These are phyloP conservation scores for Domatiomyces catenatus DNA, from an alignment of 2,329 filamentous ascomycete species.

Conservation along the genomic window DNA sequence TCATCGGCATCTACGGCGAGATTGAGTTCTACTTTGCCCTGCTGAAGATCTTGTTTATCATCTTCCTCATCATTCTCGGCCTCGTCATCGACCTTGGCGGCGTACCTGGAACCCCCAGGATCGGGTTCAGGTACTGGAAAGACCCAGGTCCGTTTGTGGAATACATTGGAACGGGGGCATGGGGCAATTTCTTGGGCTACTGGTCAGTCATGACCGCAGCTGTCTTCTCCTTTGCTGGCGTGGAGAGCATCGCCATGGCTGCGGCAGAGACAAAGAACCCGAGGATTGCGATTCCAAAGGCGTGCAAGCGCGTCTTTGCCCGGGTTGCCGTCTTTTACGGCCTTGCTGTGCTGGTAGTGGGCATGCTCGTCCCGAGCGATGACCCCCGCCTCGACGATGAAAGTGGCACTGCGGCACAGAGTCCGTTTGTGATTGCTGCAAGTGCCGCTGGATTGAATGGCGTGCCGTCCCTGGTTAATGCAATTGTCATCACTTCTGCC, in stretches of 20 bases:
- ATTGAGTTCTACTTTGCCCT: constrained; percentile 39
- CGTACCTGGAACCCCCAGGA: constrained; percentile 40
- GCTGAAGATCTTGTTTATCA: constrained; percentile 44
- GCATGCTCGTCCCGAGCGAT: constrained; percentile 27
- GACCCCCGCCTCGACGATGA: constrained; percentile 20
- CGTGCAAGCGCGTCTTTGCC: constrained; percentile 26
- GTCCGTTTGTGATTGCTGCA: constrained; percentile 39
- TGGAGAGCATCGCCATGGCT: constrained; percentile 27
- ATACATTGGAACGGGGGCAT: constrained; percentile 42
- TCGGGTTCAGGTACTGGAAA: constrained; percentile 56
- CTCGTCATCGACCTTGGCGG: constrained; percentile 49
- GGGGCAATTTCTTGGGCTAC: constrained; percentile 49
- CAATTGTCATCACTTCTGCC: constrained; percentile 26
- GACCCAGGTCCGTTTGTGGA: constrained; percentile 53
- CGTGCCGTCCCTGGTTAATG: constrained; percentile 27
- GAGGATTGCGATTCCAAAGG: constrained; percentile 26
- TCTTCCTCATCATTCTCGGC: constrained; percentile 39
- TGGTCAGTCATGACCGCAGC: constrained; percentile 31
- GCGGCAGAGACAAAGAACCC: constrained; percentile 28
- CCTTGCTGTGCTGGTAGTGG: constrained; percentile 22
- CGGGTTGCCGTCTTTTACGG: constrained; percentile 27
- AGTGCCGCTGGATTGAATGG: constrained; percentile 22
- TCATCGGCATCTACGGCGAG: constrained; percentile 32
- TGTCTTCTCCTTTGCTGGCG: constrained; percentile 28
- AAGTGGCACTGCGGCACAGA: constrained; percentile 27